Evolutionary conservation across 805 yeast species (phyloP).

Genomic region (Myxozyma vanderwaltii): DNA sequence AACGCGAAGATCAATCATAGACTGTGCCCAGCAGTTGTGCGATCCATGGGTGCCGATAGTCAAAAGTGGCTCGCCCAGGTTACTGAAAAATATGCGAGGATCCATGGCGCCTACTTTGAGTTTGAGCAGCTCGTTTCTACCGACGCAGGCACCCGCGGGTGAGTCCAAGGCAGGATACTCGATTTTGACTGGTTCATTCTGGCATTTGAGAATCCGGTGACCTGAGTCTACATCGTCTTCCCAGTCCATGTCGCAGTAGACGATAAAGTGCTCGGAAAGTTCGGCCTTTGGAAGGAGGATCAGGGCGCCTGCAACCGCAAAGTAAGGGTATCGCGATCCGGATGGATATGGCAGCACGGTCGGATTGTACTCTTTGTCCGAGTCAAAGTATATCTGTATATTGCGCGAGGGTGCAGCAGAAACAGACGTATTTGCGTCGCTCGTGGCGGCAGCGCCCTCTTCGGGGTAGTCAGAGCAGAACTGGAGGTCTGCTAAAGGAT

Average conservation of each 20-base stretch:
- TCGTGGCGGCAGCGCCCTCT: not conserved
- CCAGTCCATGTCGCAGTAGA: slow-evolving; percentile 27
- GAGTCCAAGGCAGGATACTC: slow-evolving; percentile 9
- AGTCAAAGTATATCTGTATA: not conserved
- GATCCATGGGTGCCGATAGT: slow-evolving; percentile 17
- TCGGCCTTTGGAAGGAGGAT: not conserved
- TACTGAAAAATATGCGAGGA: slow-evolving; percentile 26
- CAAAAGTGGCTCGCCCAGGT: slow-evolving; percentile 30
- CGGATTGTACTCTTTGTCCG: slow-evolving; percentile 12
- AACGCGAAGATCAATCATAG: slow-evolving; percentile 21
- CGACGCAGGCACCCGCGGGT: slow-evolving; percentile 15
- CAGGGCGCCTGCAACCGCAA: slow-evolving; percentile 10
- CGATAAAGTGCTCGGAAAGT: slow-evolving; percentile 4
- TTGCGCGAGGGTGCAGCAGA: no score
- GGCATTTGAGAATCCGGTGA: slow-evolving; percentile 15
- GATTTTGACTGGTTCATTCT: not conserved
- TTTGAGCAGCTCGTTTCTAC: not conserved
- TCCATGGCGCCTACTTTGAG: slow-evolving; percentile 17
- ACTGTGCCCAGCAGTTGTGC: slow-evolving; percentile 19
- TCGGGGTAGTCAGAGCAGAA: slow-evolving; percentile 1
- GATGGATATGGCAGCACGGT: slow-evolving; percentile 21
- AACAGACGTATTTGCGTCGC: no score
- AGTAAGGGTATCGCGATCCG: slow-evolving; percentile 16
- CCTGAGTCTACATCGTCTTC: not conserved
- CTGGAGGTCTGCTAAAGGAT: slow-evolving; percentile 6